phyloP scores from a whole-genome alignment of 148 eudicot genomes.

The Vaccinium darrowii region DNA sequence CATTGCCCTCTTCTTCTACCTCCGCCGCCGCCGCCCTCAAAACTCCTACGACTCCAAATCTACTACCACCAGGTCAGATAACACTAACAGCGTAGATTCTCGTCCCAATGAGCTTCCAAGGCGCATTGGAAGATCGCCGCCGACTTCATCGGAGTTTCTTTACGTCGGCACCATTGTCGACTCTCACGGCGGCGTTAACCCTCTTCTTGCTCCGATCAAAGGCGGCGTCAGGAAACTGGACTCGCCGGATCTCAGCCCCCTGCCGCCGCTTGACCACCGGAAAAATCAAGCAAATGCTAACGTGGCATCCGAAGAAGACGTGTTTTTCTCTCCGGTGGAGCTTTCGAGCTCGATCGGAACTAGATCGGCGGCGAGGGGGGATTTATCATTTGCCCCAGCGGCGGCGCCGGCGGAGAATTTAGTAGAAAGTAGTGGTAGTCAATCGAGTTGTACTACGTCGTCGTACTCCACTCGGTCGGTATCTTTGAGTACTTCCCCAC shows the following conservation, averaged over 20 bases:
- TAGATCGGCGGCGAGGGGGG: slow-evolving; percentile 56
- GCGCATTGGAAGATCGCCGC: background rate
- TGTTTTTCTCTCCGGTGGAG: background rate
- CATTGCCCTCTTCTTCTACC: background rate
- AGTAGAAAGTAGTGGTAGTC: slow-evolving; percentile 19
- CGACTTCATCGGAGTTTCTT: background rate
- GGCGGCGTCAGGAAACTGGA: background rate
- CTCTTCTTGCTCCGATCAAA: background rate
- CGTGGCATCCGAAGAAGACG: background rate
- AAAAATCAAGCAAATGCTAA: background rate
- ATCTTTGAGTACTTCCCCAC: slow-evolving; percentile 73
- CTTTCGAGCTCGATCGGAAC: slow-evolving; percentile 19
- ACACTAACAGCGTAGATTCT: background rate
- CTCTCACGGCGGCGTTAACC: background rate
- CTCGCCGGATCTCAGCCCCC: background rate
- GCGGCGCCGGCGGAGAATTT: slow-evolving; percentile 33
- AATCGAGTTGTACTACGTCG: slow-evolving; percentile 34
- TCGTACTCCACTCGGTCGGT: slow-evolving; percentile 57
- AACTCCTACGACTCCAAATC: background rate
- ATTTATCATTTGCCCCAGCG: slow-evolving; percentile 38
- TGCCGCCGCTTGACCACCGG: background rate
- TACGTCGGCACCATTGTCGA: background rate
- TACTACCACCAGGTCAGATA: background rate
- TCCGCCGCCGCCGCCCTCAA: background rate
- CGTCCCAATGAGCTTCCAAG: background rate